A percentile compares a stretch with the other conserved stretches of the same genome.
These are phyloP conservation scores for Apophysomyces trapeziformis DNA, from an alignment of 371 early-diverging fungal species.

Conservation along the genomic window DNA sequence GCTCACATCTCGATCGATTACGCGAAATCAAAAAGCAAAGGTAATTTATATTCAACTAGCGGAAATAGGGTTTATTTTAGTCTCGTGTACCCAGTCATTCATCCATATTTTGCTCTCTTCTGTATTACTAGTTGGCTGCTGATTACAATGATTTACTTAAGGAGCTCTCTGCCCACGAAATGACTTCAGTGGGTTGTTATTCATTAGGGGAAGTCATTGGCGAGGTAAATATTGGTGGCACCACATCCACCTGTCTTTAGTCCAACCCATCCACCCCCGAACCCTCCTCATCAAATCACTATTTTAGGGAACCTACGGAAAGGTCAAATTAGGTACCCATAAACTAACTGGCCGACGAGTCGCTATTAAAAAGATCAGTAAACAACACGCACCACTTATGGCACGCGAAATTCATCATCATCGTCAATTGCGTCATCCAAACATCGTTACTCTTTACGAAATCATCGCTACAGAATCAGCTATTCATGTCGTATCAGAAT, in stretches of 20 bases:
- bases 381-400: conserved; percentile 74
- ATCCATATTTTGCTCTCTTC: too few species aligned
- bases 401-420: conserved; percentile 91
- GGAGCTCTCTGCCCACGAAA: conserved; percentile 29
- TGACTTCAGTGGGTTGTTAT: conserved; percentile 30
- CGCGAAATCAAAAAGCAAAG: conserved; percentile 35
- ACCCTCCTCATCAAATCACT: neutral
- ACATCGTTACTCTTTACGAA: conserved; percentile 87
- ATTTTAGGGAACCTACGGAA: conserved; percentile 79
- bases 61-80: neutral
- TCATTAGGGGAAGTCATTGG: conserved; percentile 31
- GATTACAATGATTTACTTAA: conserved; percentile 36
- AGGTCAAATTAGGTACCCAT: conserved; percentile 84
- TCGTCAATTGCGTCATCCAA: conserved; percentile 82
- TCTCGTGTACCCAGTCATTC: too few species aligned
- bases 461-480: conserved; percentile 82
- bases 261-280: neutral
- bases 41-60: conserved; percentile 16
- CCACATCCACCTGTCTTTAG: neutral
- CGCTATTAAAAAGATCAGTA: conserved; percentile 87
- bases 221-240: conserved; percentile 19
- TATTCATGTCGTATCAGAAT: conserved; percentile 84
- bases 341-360: conserved; percentile 82
- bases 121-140: conserved; percentile 25
- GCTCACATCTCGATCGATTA: conserved; percentile 24